Evolutionary conservation across 768 basidiomycete species (phyloP), one percentile per base, ranked within the genome.

Genomic region (Russula virescens): DNA sequence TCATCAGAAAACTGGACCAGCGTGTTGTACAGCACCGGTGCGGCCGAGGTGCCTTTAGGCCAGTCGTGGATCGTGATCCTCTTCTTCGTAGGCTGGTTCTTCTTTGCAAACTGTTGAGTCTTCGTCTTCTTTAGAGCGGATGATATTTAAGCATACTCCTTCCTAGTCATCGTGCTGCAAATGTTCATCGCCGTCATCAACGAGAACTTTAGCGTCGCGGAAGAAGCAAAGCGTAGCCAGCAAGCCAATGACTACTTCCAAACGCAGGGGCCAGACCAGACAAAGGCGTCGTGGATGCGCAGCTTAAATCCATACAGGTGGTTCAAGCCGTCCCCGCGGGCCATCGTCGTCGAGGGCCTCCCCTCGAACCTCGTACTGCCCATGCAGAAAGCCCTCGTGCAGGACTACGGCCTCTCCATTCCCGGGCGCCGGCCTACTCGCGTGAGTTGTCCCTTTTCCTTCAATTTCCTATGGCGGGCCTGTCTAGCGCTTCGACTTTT

Each of bases 171-270:
- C 69, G 80, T 96, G 10, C 73, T 96, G 53, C 94, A 96, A 71
- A 89, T 98, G 87, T 97, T 98, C 77, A 91, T 98, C 69, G 96
- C 96, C 38, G 94, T 96, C 49, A 94, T 97, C 79, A 91, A 94
- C 69, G 94, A 95, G 78, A 96, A 95, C 73, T 98, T 98, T 69
- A 80, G 87, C 25, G 85, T 97, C 6, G 93, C 93, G 0, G 96
- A 98, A 70, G 92, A 95, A 71, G 81, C 85, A 28, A 98, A 98
- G 77, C 84, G 87, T 56, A 81, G 82, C 18, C 81, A 88, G 65
- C 96, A 97, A 73, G 85, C 88, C 6, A 83, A 84, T 7, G 81
- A 84, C 51, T 88, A 85, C 71, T 84, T 81, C 76, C 83, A 77
- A 18, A 79, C 80, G 46, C 82, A 86, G 61, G 80, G 80, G 25